Base-by-base conservation (phyloP, 2,329 filamentous ascomycete genomes). In the Trichophyton mentagrophytes region DNA sequence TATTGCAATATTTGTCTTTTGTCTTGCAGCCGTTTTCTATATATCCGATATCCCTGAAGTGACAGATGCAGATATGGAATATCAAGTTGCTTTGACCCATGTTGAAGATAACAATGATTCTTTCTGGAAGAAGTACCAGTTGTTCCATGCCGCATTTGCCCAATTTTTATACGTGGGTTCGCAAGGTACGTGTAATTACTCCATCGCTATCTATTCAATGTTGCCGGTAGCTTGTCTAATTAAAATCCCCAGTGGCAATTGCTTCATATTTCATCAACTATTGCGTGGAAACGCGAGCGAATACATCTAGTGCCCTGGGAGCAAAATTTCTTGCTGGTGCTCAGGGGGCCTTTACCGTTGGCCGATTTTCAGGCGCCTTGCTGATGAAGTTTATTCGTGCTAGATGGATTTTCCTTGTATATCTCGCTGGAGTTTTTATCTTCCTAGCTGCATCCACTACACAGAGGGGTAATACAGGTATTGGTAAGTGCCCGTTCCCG, bases 91-190 rank as follows among this genome's bases (percentile, higher is more conserved):
- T 40, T 78, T 82, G 62, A 75, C 73, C 69, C 79, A 82, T 61
- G 78, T 79, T 8, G 79, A 78, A 55, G 80, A 78, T 57, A 79
- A 79, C 55, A 80, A 78, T 57, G 66, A 70, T 33, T 84, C 86
- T 0, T 81, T 89, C 65, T 74, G 77, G 67, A 87, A 87, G 72
- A 86, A 89, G 66, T 90, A 87, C 71, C 82, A 83, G 25, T 78
- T 91, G 2, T 90, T 90, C 78, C 86, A 89, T 67, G 88, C 86
- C 11, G 82, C 86, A 0, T 82, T 85, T 66, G 85, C 87, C 0
- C 88, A 92, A 66, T 91, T 91, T 73, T 88, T 85, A 70, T 93
- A 92, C 70, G 86, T 88, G 0, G 88, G 88, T 56, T 83, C 87
- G 0, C 90, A 95, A 67, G 85, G 80, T 72, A 36, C 4, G n/a